Evolutionary conservation across 352 stramenopile genomes (phyloP), one percentile per base, ranked within the genome.

Genomic region (Aphanomyces stellatus): DNA sequence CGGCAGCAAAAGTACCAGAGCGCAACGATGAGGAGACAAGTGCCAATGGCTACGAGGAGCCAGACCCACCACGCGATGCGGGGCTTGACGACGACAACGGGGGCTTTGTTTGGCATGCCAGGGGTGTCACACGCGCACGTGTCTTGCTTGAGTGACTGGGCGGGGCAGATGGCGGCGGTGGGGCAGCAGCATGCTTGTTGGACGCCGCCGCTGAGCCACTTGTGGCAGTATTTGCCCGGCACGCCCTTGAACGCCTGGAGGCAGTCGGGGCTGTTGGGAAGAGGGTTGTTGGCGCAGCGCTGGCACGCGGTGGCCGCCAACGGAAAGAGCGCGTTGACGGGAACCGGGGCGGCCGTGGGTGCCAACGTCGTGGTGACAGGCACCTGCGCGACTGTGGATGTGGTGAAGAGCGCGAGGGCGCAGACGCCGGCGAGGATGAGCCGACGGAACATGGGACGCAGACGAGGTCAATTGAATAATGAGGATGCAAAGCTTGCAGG

Each of bases 1-100:
- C 56, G 33, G 41, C 56, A 64, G 30, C 24, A 64, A 6, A 22
- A 64, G 30, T 40, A 62, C 25, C 41, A 64, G 24, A 64, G 53
- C n/a, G 10, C 30, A 13, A 33, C 17, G 22, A 17, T n/a, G 41
- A 64, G 40, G 41, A 64, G 56, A 17, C 53, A 24, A 19, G 25
- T 35, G 51, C 56, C 56, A 6, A 64, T 49, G 35, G 56, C 56
- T 6, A 64, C 56, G 27, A 46, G 31, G 30, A 64, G 24, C 56
- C 56, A 64, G 10, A 64, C 56, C 56, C 56, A 64, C 19, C 24
- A 49, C 35, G 56, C 19, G 17, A 35, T 64, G 19, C 8, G 3
- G n/a, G 24, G 40, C 30, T 49, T 15, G 37, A n/a, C 13, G 37
- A 46, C 37, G 37, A n/a, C 13, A 46, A 46, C 37, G 13, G 37